phyloP scores from a whole-genome alignment of 768 basidiomycete genomes.

The Kwoniella europaea region DNA sequence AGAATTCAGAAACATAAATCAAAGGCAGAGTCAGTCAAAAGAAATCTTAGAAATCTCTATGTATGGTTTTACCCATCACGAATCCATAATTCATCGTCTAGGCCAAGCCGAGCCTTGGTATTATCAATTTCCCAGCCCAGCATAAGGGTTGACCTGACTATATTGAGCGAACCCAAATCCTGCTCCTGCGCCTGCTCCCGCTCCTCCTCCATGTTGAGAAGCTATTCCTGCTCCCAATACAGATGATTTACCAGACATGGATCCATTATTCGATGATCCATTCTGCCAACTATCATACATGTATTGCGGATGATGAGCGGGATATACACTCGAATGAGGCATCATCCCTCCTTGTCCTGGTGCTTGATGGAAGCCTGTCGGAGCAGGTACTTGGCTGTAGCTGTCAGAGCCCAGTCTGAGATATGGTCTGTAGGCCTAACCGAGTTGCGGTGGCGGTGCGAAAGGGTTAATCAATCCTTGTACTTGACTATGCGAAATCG shows the following conservation, averaged over 20 bases:
- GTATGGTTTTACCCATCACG: too few species aligned
- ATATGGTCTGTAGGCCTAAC: slow-evolving; percentile 6
- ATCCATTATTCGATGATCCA: not conserved
- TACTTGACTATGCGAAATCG: not conserved
- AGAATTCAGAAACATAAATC: too few species aligned
- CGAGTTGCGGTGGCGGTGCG: not conserved
- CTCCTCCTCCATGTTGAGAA: not conserved
- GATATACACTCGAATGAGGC: not conserved
- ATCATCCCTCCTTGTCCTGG: not conserved
- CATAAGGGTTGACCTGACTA: not conserved
- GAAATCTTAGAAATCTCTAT: too few species aligned
- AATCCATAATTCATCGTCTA: not conserved
- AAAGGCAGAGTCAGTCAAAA: too few species aligned
- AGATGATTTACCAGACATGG: not conserved
- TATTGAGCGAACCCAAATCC: not conserved
- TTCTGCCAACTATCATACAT: not conserved
- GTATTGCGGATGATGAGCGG: not conserved
- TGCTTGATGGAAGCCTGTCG: not conserved
- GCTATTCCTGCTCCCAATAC: too few species aligned
- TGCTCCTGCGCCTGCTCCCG: not conserved
- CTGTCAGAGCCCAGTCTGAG: not conserved
- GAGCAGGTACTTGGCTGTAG: not conserved
- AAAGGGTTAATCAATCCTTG: not conserved
- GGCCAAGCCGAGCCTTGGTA: not conserved
- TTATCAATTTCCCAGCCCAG: not conserved